phyloP scores from a whole-genome alignment of 176 grass and related monocot species.

The Triticum monococcum region DNA sequence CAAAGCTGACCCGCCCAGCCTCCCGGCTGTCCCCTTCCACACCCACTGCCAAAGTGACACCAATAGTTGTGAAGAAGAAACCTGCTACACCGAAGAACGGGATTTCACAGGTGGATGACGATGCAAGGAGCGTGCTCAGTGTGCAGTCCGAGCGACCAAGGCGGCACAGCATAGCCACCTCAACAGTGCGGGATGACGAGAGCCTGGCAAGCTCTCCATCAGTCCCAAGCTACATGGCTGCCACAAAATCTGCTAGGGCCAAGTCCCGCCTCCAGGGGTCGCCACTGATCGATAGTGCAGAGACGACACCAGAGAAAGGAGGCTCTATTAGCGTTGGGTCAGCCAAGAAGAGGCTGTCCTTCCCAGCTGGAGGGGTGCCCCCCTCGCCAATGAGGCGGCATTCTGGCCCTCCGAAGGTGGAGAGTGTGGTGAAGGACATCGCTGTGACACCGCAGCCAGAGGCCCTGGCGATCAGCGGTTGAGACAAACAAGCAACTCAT shows the following conservation, averaged over 20 bases:
- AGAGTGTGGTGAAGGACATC: conserved; percentile 44
- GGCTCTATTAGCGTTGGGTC: conserved; percentile 29
- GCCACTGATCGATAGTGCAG: conserved; percentile 33
- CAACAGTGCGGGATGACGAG: conserved; percentile 58
- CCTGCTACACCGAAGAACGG: conserved; percentile 56
- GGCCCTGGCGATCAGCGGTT: conserved; percentile 34
- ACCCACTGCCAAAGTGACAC: conserved; percentile 48
- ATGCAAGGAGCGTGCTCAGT: conserved; percentile 57
- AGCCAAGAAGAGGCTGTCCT: conserved; percentile 82
- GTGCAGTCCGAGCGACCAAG: conserved; percentile 69
- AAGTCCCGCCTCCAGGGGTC: conserved; percentile 68
- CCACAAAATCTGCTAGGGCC: conserved; percentile 81
- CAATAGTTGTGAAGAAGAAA: conserved; percentile 54
- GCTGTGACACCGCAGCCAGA: neutral
- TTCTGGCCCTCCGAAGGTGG: conserved; percentile 88
- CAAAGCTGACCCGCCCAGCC: conserved; percentile 42
- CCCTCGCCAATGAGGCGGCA: conserved; percentile 59
- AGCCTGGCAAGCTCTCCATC: conserved; percentile 67
- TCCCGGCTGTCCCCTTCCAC: conserved; percentile 56
- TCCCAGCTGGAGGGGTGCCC: conserved; percentile 48
- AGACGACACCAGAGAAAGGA: conserved; percentile 63
- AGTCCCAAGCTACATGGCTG: conserved; percentile 83
- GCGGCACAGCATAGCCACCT: conserved; percentile 76
- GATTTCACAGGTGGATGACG: conserved; percentile 47
- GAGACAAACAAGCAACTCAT: conserved; percentile 17